Base-by-base conservation (phyloP, 768 basidiomycete genomes). In the Russula abietina region DNA sequence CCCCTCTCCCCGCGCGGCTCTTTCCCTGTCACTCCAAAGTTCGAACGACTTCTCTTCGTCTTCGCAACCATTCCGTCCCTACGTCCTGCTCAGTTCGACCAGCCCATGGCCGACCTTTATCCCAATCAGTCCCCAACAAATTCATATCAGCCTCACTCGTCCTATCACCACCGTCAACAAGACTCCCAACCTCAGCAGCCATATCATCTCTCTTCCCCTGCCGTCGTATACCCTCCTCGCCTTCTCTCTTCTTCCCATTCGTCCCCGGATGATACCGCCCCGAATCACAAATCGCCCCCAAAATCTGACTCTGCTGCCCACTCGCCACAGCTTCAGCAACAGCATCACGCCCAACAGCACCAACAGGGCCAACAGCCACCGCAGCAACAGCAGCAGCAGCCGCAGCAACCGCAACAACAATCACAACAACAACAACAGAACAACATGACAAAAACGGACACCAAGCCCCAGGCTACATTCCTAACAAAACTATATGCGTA, bases 401-500 rank as follows among this genome's bases (percentile, higher is more conserved):
- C 49, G 14, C 56, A 63, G 11, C 50, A 41, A 1, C 63, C 41
- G 19, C 65, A 45, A 14, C 55, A 43, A 5, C 61, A 57, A 10
- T 46, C 38, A 4, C 51, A 60, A 3, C 59, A 36, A 36, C 63
- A 46, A 24, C 64, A 54, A 43, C 51, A 62, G 2, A 60, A 61
- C 19, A 57, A 30, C 33, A 26, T 61, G 45, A 45, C 65, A 45
- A 68, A 68, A 60, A 54, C 67, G 16, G 67, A 68, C 59, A 68
- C 65, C 22, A 68, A 68, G 52, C 67, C 67, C 26, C 67, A 68
- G 10, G 67, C 67, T 5, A 95, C 93, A n/a, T 97, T 97, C 73
- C 81, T 97, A 71, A 97, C 93, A 74, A 96, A 95, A 81, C 83
- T 97, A 55, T 97, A 95, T 83, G 88, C 89, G 93, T 93, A 71